Percentiles rank a stretch among this genome's conserved stretches.
Conservation (phyloP, 345 rosid species). For the Jatropha curcas region DNA sequence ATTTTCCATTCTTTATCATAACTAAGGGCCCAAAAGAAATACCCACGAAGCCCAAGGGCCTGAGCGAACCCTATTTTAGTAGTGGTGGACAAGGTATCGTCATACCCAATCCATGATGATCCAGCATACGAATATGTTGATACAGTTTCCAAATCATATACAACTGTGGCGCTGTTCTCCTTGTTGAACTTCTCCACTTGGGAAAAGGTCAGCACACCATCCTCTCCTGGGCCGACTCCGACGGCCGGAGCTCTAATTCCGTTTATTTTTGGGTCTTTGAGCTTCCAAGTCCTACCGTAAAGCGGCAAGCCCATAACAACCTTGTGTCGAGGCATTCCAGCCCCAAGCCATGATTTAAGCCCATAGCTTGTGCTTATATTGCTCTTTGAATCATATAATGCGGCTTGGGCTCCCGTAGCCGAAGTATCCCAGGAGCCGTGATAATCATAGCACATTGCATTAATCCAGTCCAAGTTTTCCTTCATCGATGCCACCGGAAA, state of each 20-base stretch:
- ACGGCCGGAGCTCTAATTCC: constrained; percentile 54
- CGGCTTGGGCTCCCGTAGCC: constrained; percentile 51
- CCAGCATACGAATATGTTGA: constrained; percentile 46
- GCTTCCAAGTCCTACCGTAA: constrained; percentile 62
- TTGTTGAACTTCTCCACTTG: constrained; percentile 39
- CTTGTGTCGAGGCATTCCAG: constrained; percentile 46
- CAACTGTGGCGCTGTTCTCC: constrained; percentile 34
- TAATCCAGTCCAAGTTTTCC: constrained; percentile 62
- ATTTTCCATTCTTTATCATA: constrained; percentile 54
- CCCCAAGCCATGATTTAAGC: constrained; percentile 47
- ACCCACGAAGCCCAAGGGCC: constrained; percentile 57
- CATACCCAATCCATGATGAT: constrained; percentile 47
- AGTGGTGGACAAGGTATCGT: constrained; percentile 45
- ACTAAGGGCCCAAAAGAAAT: constrained; percentile 71
- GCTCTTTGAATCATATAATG: constrained; percentile 54
- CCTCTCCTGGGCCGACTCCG: constrained; percentile 35
- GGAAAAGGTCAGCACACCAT: constrained; percentile 24
- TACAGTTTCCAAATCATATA: constrained; percentile 39
- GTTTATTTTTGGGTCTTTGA: constrained; percentile 42
- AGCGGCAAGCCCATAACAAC: constrained; percentile 67
- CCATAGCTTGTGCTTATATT: constrained; percentile 64
- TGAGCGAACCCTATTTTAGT: constrained; percentile 53
- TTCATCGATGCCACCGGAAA: constrained; percentile 37
- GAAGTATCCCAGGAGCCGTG: constrained; percentile 50
- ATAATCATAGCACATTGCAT: constrained; percentile 57